A percentile compares a stretch with the other conserved stretches of the same genome.
Conservation (phyloP, 164 flowering plant species). For the Magnolia changhungtana region DNA sequence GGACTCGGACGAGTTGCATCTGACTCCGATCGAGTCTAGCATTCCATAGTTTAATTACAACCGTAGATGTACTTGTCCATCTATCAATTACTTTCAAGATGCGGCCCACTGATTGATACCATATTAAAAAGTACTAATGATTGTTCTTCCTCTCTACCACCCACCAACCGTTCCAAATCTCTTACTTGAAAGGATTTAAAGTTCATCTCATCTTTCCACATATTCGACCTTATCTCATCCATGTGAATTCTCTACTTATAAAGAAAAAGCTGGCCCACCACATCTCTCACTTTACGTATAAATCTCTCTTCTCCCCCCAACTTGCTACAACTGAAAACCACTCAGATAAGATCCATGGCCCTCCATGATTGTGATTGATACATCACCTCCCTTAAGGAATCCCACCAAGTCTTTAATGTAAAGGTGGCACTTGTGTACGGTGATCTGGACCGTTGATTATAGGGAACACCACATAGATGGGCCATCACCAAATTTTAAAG, state of each 20-base stretch:
- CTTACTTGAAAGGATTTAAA: not conserved
- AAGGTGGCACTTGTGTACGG: not conserved
- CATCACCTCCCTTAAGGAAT: not conserved
- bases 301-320: not conserved
- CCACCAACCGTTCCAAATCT: conserved; percentile 5
- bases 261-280: not conserved
- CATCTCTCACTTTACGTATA: not conserved
- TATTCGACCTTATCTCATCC: conserved; percentile 10
- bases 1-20: too few species aligned
- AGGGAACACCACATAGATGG: not conserved
- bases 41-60: too few species aligned
- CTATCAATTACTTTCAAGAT: too few species aligned
- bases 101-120: too few species aligned
- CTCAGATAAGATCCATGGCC: not conserved
- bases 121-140: not conserved
- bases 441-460: not conserved
- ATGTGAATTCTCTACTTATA: not conserved
- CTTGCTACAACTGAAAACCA: not conserved
- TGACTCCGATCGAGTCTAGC: too few species aligned
- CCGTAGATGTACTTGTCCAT: not conserved
- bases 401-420: not conserved
- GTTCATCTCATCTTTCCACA: conserved; percentile 5
- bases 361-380: not conserved
- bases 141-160: not conserved
- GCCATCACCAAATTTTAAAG: not conserved